Percentiles rank a stretch among this genome's conserved stretches.
Conservation (phyloP, 1,139 yeast species). For the Hyphopichia buzzinii region DNA sequence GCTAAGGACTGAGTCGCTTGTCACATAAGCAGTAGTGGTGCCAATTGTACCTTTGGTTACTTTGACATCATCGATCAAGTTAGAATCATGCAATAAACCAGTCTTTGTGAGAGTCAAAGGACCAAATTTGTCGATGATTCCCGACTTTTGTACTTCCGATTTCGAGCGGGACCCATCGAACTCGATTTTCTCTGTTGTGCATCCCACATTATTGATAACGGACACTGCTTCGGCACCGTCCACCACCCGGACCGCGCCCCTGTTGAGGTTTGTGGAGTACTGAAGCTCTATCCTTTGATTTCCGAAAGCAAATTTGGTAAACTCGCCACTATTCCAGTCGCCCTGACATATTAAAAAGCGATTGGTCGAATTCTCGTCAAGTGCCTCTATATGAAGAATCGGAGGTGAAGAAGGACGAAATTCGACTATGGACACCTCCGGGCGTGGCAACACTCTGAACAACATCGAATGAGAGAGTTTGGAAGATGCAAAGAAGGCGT, state of each 20-base stretch:
- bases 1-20: not conserved
- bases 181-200: no score
- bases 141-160: no score
- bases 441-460: conserved; percentile 29
- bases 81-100: not conserved
- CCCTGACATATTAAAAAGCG: conserved; percentile 1
- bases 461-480: conserved; percentile 31
- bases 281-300: not conserved
- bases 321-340: not conserved
- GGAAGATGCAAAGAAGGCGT: conserved; percentile 34
- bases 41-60: not conserved
- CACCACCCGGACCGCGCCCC: not conserved
- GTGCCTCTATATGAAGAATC: conserved; percentile 24
- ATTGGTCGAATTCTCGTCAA: not conserved
- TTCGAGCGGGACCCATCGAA: no score
- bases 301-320: not conserved
- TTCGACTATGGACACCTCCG: conserved; percentile 24
- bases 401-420: conserved; percentile 35
- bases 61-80: not conserved
- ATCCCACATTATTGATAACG: no score
- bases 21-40: not conserved
- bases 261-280: not conserved
- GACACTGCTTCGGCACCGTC: no score
- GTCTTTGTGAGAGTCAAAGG: no score
- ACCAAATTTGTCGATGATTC: no score